A percentile compares a stretch with the other conserved stretches of the same genome.
phyloP scores from a whole-genome alignment of 164 flowering plant species.

The Tetrastigma voinierianum region DNA sequence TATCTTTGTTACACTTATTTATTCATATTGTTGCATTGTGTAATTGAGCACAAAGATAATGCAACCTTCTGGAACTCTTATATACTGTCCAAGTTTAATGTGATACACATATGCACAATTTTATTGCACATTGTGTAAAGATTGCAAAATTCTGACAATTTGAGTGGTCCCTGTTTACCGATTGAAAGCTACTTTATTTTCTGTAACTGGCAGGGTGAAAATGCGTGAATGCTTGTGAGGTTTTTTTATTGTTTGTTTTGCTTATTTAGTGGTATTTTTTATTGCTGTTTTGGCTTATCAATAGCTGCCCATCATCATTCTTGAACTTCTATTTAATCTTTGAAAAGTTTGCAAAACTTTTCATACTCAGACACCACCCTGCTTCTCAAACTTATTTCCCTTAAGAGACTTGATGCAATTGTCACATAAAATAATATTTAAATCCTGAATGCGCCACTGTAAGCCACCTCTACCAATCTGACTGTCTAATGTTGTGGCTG shows the following conservation, averaged over 20 bases:
- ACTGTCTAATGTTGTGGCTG: not conserved
- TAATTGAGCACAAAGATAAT: not conserved
- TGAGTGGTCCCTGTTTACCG: too few relatives aligned
- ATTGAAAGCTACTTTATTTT: not conserved
- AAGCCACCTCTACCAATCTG: not conserved
- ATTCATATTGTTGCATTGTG: not conserved
- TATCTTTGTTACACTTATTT: not conserved
- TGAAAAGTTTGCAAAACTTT: not conserved
- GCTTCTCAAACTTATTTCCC: too few relatives aligned
- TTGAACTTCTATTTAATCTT: not conserved
- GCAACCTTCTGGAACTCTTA: too few relatives aligned
- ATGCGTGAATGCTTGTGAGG: too few relatives aligned
- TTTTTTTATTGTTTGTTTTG: too few relatives aligned
- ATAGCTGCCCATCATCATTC: too few relatives aligned
- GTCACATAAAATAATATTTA: not conserved
- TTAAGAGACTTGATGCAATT: not conserved
- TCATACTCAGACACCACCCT: not conserved
- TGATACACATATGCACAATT: too few relatives aligned
- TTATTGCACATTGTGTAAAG: too few relatives aligned
- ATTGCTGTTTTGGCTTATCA: too few relatives aligned
- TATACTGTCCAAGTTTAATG: too few relatives aligned
- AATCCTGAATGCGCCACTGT: not conserved
- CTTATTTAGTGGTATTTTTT: too few relatives aligned
- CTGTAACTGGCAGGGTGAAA: not conserved
- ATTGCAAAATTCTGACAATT: too few relatives aligned